phyloP scores from a whole-genome alignment of 495 filamentous ascomycete species.

The Durotheca rogersii region DNA sequence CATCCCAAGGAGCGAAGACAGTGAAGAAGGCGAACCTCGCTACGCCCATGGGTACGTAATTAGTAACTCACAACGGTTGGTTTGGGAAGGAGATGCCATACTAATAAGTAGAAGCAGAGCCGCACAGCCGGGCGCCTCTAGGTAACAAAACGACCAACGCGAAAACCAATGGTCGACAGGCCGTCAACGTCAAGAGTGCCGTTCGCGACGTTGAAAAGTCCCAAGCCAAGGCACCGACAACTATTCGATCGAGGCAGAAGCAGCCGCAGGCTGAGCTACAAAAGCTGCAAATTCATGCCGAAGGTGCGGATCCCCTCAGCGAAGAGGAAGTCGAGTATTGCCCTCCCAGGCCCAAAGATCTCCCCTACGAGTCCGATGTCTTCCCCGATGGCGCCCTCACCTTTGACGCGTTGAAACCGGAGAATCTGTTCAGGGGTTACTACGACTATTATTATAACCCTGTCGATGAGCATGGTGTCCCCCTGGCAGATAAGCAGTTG shows the following conservation, averaged over 20 bases:
- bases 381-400: slow-evolving; percentile 58
- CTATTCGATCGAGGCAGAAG: slow-evolving; percentile 41
- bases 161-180: slow-evolving; percentile 69
- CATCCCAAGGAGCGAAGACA: slow-evolving; percentile 57
- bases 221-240: slow-evolving; percentile 40
- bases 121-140: slow-evolving; percentile 74
- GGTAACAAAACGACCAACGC: slow-evolving; percentile 96
- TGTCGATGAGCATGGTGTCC: slow-evolving; percentile 67
- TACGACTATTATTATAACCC: slow-evolving; percentile 65
- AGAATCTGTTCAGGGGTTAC: slow-evolving; percentile 70
- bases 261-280: slow-evolving; percentile 43
- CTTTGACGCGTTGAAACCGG: slow-evolving; percentile 49
- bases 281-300: slow-evolving; percentile 46
- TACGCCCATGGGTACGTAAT: slow-evolving; percentile 75
- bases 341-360: slow-evolving; percentile 54
- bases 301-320: slow-evolving; percentile 38
- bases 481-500: slow-evolving; percentile 59
- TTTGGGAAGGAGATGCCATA: slow-evolving; percentile 2
- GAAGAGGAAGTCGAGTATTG: slow-evolving; percentile 62
- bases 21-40: slow-evolving; percentile 59
- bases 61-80: too few relatives aligned
- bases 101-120: slow-evolving; percentile 50
- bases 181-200: slow-evolving; percentile 44
- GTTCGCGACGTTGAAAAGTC: slow-evolving; percentile 48
- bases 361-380: slow-evolving; percentile 76